Base-by-base conservation (phyloP, 2,329 filamentous ascomycete species). In the Colletotrichum tamarilloi region DNA sequence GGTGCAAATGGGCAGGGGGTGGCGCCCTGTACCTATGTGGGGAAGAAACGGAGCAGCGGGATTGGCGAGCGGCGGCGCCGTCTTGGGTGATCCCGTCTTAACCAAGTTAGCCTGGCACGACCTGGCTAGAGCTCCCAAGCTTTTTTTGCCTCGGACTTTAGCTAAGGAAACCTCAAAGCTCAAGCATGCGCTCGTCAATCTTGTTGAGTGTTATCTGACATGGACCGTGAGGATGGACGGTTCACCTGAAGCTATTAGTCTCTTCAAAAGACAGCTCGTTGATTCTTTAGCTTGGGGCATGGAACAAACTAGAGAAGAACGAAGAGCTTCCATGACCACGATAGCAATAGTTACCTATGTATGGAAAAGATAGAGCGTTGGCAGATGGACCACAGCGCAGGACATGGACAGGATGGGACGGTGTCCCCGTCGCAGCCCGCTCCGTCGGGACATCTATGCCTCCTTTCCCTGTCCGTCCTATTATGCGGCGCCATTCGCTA, bases 401-500 rank as follows among this genome's bases (percentile, higher is more conserved):
- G 16, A n/a, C 16, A n/a, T n/a, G 42, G 6, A 19, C 16, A 49
- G 16, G 42, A n/a, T n/a, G 16, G 46, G 38, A 55, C 62, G 52
- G 32, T 26, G 53, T 49, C 24, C 42, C 55, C 22, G 42, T 60
- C 19, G 42, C 22, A 11, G 38, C 57, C 60, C 55, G 56, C 56
- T 70, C 70, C 67, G 67, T 73, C 70, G 70, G 70, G 60, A 28
- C 67, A 70, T 70, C 60, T 65, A 53, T 57, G 32, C 53, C 60
- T 64, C 70, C 70, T 66, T 73, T 65, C 70, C 70, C 67, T 57
- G 60, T 55, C 55, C 28, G 16, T 53, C 62, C 24, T 19, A n/a
- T n/a, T 16, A 35, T 53, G 28, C 28, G 32, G 19, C 59, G 58
- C 58, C 58, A 12, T 28, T 24, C 22, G 26, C 22, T 35, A 42